Base-by-base conservation (phyloP, 176 grass and related monocot genomes). In the Chloris gayana region DNA sequence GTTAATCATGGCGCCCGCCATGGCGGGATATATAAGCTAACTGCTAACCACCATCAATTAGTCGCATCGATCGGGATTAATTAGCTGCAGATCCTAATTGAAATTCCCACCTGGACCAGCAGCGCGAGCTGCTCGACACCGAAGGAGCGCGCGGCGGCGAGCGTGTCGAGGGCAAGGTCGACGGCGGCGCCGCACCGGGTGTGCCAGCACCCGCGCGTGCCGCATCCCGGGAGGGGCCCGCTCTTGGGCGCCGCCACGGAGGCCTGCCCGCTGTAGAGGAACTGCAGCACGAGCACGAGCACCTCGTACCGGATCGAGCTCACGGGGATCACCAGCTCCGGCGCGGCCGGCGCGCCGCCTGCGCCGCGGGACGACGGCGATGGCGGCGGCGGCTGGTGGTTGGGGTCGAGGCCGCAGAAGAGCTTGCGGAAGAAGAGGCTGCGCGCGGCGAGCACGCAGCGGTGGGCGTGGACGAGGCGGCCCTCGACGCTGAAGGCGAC, bases 291-390 rank as follows among this genome's bases (percentile, higher is more conserved):
- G 0, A 99, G 90, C 33, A 99, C 80, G 2, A 99, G 90, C 30
- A 95, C 97, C 88, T 99, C 97, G 76, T 99, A 99, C 8, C 93
- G 84, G 79, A 99, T 92, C 14, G 97, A 93, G 83, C 91, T 95
- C 3, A 99, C 93, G 4, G 97, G 93, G 74, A 99, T 95, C 8
- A 95, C 93, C 31, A 88, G 77, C 67, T 87, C 85, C 50, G 84
- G 50, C 34, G 47, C 81, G n/a, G n/a, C n/a, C n/a, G n/a, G n/a
- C n/a, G n/a, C n/a, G n/a, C n/a, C n/a, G 1, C 59, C 62, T 1
- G 31, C 80, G 1, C 59, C 38, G 24, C 69, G 32, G 15, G 54
- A 27, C 14, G 58, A 44, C 21, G 1, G 5, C 14, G 58, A 44
- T 14, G 1, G 5, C 60, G 34, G 19, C 1, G 75, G 76, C 0